Evolutionary conservation across 805 yeast genomes (phyloP).

Genomic region (Metschnikowia borealis): DNA sequence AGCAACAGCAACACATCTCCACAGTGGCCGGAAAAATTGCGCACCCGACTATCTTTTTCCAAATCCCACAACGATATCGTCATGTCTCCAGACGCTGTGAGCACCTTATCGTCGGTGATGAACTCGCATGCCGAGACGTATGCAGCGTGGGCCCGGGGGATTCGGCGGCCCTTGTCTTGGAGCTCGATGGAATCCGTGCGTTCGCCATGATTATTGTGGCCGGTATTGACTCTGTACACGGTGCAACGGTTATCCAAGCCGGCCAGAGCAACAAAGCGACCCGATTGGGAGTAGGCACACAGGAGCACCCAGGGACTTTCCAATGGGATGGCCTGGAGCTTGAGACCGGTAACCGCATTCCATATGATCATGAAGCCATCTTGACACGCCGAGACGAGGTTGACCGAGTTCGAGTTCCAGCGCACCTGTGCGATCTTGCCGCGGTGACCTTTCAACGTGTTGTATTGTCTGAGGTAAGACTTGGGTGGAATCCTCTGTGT

Average conservation of each 20-base stretch:
- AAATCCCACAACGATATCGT: conserved; percentile 80
- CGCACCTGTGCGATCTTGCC: conserved; percentile 66
- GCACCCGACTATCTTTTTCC: conserved; percentile 47
- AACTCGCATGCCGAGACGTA: conserved; percentile 76
- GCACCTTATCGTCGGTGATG: conserved; percentile 47
- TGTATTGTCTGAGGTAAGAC: conserved; percentile 28
- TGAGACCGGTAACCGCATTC: conserved; percentile 73
- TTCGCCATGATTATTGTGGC: background rate
- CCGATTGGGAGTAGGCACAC: conserved; percentile 69
- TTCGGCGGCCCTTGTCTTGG: conserved; percentile 7
- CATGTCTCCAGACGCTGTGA: conserved; percentile 82
- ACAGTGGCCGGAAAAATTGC: conserved; percentile 60
- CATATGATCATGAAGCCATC: conserved; percentile 84
- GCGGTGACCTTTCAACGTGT: conserved; percentile 58
- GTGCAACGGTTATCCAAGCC: conserved; percentile 81
- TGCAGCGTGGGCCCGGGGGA: conserved; percentile 66
- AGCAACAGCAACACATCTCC: conserved; percentile 63
- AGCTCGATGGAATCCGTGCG: conserved; percentile 11
- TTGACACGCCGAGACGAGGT: conserved; percentile 70
- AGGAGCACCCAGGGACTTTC: conserved; percentile 77
- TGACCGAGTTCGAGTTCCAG: conserved; percentile 64
- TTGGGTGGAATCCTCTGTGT: conserved; percentile 30
- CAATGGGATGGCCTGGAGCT: conserved; percentile 64
- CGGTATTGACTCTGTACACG: conserved; percentile 44
- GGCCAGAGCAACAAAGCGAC: conserved; percentile 67